Percentiles rank a stretch among this genome's conserved stretches.
These are phyloP conservation scores for Stachybotrys echinatus DNA, from an alignment of 2,329 filamentous ascomycete genomes.

Conservation along the genomic window DNA sequence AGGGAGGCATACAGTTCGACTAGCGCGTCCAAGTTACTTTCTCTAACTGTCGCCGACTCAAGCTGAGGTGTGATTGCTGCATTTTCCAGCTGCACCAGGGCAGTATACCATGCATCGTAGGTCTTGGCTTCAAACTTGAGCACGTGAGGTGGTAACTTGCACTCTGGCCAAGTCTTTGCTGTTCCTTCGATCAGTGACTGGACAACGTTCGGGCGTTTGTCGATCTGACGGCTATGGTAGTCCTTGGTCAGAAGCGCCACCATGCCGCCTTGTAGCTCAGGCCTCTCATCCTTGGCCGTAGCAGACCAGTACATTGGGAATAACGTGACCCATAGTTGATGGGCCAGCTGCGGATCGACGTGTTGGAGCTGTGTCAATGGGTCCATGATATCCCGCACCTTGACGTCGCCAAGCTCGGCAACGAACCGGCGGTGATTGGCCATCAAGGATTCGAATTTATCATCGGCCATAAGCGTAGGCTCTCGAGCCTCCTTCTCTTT, in stretches of 20 bases:
- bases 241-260: slow-evolving; percentile 91
- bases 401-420: slow-evolving; percentile 76
- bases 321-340: slow-evolving; percentile 83
- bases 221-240: slow-evolving; percentile 89
- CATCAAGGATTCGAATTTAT: slow-evolving; percentile 76
- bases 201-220: slow-evolving; percentile 92
- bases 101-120: slow-evolving; percentile 97
- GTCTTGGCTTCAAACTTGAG: slow-evolving; percentile 93
- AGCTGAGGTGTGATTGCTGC: slow-evolving; percentile 77
- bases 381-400: slow-evolving; percentile 81
- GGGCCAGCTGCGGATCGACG: slow-evolving; percentile 72
- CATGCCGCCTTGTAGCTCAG: slow-evolving; percentile 85
- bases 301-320: slow-evolving; percentile 95
- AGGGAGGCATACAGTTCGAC: slow-evolving; percentile 86
- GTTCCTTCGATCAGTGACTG: slow-evolving; percentile 87
- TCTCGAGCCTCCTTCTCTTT: slow-evolving; percentile 68
- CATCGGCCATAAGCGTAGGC: slow-evolving; percentile 69
- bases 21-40: slow-evolving; percentile 95
- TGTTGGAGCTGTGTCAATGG: slow-evolving; percentile 91
- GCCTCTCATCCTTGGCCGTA: slow-evolving; percentile 78
- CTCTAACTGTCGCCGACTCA: slow-evolving; percentile 77
- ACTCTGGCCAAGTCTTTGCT: slow-evolving; percentile 76
- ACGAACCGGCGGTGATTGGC: slow-evolving; percentile 77
- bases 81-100: slow-evolving; percentile 83
- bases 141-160: slow-evolving; percentile 91